These are phyloP conservation scores for Chaetoscypha palmicola DNA, from an alignment of 2,329 filamentous ascomycete species.

Conservation along the genomic window DNA sequence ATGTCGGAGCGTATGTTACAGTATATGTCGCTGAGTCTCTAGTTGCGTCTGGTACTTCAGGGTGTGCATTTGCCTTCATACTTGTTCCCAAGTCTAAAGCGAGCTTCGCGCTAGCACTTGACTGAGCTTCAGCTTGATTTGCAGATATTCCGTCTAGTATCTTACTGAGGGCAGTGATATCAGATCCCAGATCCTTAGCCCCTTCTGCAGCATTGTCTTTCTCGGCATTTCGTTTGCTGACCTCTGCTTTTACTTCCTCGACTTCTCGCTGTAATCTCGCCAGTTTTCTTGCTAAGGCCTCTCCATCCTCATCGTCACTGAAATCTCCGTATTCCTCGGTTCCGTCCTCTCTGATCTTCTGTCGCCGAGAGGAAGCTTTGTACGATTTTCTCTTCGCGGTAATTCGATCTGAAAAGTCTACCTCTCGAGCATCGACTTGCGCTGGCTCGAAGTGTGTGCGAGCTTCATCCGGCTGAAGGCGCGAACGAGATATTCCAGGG, in stretches of 20 bases:
- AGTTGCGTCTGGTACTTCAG: constrained; percentile 19
- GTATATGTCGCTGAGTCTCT: constrained; percentile 48
- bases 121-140: constrained; percentile 12
- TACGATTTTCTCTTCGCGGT: constrained; percentile 79
- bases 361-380: constrained; percentile 62
- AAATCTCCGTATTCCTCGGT: constrained; percentile 65
- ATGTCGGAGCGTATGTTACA: constrained; percentile 56
- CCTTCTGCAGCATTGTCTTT: constrained; percentile 35
- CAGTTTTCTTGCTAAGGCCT: constrained; percentile 70
- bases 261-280: constrained; percentile 78
- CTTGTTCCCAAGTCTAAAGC: constrained; percentile 26
- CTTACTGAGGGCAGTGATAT: constrained; percentile 62
- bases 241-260: constrained; percentile 59
- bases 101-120: constrained; percentile 22
- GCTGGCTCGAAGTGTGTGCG: constrained; percentile 71
- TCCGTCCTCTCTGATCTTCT: constrained; percentile 55
- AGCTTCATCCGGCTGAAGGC: constrained; percentile 71
- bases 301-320: constrained; percentile 69
- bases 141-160: constrained; percentile 60
- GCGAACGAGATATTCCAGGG: constrained; percentile 66
- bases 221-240: constrained; percentile 46
- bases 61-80: constrained; percentile 25
- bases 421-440: constrained; percentile 67
- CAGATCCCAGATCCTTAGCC: constrained; percentile 41
- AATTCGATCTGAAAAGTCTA: constrained; percentile 87